Evolutionary conservation across 2,329 filamentous ascomycete genomes (phyloP), one percentile per base, ranked within the genome.

Genomic region (Fusarium sp.): DNA sequence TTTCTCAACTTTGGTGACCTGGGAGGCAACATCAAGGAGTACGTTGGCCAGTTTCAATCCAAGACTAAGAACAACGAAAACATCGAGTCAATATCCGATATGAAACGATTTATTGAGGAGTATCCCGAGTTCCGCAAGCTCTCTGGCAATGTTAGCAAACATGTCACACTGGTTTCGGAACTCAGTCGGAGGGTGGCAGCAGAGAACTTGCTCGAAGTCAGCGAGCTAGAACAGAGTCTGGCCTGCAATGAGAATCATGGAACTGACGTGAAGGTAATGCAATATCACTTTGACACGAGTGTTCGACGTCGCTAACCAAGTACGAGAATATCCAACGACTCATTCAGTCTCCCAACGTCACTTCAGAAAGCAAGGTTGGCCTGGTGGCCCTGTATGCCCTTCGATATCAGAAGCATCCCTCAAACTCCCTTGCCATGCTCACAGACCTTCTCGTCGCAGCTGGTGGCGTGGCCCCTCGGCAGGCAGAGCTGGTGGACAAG

Each of bases 51-150:
- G 80, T 99, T 98, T 80, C 96, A 98, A 78, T 94, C 93, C 14
- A 98, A 97, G 82, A 98, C 96, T n/a, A 96, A 98, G 80, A 98
- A 93, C 78, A 98, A 92, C 78, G 94, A 95, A 81, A 96, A 98
- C 80, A 95, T 99, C 70, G 96, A 99, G 80, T 98, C 96, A 18
- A 98, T 99, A 80, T 89, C 93, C 64, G 96, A 99, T 81, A 99
- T 99, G 97, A 99, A 99, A 83, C 94, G 95, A 50, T 99, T 99
- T 78, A 97, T 99, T 64, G 96, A 99, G 83, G 96, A 99, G 79
- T 99, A 98, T 80, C 96, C 96, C 3, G 96, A 99, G 81, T 99
- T 99, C 82, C 92, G 96, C 67, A 97, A 98, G 79, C 90, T 99
- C 1, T 98, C 96, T 2, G 95, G 96, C 40, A 99, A 99, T 77